Base-by-base conservation (phyloP, 2,329 filamentous ascomycete species). In the Kalaharituber pfeilii region DNA sequence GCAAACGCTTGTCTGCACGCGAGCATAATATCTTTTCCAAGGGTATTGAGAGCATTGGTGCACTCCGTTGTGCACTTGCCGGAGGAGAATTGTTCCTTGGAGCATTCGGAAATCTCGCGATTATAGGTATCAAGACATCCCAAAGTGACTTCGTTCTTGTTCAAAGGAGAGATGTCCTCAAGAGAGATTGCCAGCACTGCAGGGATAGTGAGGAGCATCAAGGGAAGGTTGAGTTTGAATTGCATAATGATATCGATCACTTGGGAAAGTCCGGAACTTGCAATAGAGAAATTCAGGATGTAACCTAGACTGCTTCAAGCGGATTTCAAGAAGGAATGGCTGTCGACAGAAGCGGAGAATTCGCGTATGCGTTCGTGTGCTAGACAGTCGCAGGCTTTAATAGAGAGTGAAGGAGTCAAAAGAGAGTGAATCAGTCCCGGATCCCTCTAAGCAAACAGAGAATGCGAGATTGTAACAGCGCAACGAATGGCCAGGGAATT, bases 1-100 rank as follows among this genome's bases (percentile, higher is more conserved):
- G 57, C 56, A 22, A 56, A 59, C 2, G 57, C 49, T 25, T 58
- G 56, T 47, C 56, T 44, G 51, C 57, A 59, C n/a, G 51, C 22
- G 20, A 56, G 44, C 15, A 53, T 59, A 7, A 55, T 39, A 9
- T 52, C 27, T 28, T 53, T n/a, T 5, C 47, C 24, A 5, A 26
- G 33, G 11, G 49, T 11, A 15, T 26, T 52, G 42, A 59, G 51
- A 2, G 56, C 57, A n/a, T 13, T 24, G 18, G 29, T 18, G 13
- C 57, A 59, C 5, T 28, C 36, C 20, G 25, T 11, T 13, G 18
- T 44, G 50, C 57, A 59, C 22, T 33, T 47, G n/a, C 49, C 44
- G 33, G 26, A 28, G 44, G 57, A 56, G 7, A 53, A 36, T 30
- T 53, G 44, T 15, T 51, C 44, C 5, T 42, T 33, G 0, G 56